These are phyloP conservation scores for Globisporangium yorkense DNA, from an alignment of 352 stramenopile species.

Conservation along the genomic window DNA sequence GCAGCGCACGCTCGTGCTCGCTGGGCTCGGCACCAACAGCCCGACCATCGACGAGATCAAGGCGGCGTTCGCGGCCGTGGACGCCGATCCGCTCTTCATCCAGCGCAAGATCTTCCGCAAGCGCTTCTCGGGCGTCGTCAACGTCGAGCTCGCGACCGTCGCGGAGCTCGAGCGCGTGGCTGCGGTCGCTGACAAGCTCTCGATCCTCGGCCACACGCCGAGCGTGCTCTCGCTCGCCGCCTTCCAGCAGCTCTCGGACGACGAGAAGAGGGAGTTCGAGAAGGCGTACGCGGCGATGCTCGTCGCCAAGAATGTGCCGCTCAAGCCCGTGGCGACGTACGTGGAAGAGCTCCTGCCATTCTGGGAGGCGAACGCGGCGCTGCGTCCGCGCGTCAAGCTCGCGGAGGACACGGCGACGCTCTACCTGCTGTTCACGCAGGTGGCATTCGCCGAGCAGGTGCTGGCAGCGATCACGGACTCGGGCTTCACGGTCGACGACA, in stretches of 20 bases:
- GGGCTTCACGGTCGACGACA: slow-evolving; percentile 51
- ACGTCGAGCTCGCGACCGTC: slow-evolving; percentile 71
- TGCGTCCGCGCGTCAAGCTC: slow-evolving; percentile 70
- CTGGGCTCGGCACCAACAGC: slow-evolving; percentile 46
- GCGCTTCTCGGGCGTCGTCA: slow-evolving; percentile 64
- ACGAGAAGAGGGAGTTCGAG: slow-evolving; percentile 79
- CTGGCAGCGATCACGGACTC: slow-evolving; percentile 33
- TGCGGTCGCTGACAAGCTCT: slow-evolving; percentile 40
- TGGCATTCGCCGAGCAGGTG: slow-evolving; percentile 60
- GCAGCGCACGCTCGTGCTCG: slow-evolving; percentile 66
- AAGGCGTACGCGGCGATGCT: slow-evolving; percentile 79
- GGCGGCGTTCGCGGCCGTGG: slow-evolving; percentile 40
- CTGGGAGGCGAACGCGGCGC: slow-evolving; percentile 58
- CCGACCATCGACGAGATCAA: slow-evolving; percentile 83
- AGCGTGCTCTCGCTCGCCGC: slow-evolving; percentile 43
- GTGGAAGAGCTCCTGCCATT: slow-evolving; percentile 63
- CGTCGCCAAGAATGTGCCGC: slow-evolving; percentile 75
- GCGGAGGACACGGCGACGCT: slow-evolving; percentile 58
- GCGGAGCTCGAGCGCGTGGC: slow-evolving; percentile 45
- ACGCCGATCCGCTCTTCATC: slow-evolving; percentile 67
- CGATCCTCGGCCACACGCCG: slow-evolving; percentile 54
- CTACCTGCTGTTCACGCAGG: slow-evolving; percentile 75
- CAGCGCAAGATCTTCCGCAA: slow-evolving; percentile 65
- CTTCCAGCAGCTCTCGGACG: slow-evolving; percentile 58
- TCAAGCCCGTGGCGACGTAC: slow-evolving; percentile 64